phyloP scores from a whole-genome alignment of 129 eudicot species.

The Cynara cardunculus region DNA sequence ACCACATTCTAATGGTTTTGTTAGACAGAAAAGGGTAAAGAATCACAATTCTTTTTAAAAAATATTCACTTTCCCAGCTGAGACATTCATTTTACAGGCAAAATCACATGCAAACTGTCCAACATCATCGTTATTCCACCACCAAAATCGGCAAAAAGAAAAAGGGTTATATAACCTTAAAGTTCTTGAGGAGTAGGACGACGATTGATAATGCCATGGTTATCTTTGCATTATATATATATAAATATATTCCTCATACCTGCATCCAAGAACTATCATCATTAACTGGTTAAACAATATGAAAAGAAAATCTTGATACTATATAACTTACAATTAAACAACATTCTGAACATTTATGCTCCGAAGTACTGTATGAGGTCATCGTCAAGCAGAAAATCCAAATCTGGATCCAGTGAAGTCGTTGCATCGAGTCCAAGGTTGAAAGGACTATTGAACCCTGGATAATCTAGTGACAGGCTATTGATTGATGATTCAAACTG shows the following conservation, averaged over 20 bases:
- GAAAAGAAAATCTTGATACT: background rate
- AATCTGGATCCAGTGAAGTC: constrained; percentile 37
- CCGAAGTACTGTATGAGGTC: constrained; percentile 38
- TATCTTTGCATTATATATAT: constrained; percentile 15
- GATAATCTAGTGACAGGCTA: constrained; percentile 46
- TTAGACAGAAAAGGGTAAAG: background rate
- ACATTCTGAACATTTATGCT: constrained; percentile 31
- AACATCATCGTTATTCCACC: background rate
- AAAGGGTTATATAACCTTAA: constrained; percentile 1
- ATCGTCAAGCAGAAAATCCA: constrained; percentile 38
- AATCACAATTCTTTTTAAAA: background rate
- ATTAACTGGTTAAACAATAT: background rate
- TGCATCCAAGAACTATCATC: constrained; percentile 22
- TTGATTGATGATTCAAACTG: constrained; percentile 47
- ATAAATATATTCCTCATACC: constrained; percentile 8
- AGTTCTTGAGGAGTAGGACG: background rate
- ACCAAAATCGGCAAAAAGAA: constrained; percentile 12
- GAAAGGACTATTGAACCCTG: constrained; percentile 44
- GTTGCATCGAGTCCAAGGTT: constrained; percentile 40
- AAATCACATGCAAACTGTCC: background rate
- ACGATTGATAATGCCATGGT: constrained; percentile 2
- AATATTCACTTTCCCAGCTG: background rate
- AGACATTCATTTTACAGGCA: background rate
- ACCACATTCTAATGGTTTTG: background rate
- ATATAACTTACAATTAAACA: background rate